phyloP scores from a whole-genome alignment of 148 eudicot species.

The Rhododendron ferrugineum region DNA sequence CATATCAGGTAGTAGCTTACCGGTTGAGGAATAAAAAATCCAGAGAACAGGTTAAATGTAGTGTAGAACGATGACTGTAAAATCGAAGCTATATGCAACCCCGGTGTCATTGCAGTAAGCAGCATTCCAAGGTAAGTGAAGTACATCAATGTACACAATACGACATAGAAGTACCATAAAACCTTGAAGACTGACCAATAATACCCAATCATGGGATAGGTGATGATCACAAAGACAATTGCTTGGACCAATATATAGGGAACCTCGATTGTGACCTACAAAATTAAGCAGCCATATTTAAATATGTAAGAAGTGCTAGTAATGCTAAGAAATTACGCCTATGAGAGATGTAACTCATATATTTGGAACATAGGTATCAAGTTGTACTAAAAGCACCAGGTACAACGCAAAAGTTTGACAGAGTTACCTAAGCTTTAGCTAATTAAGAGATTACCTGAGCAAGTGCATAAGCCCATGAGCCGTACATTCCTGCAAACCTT shows the following conservation, averaged over 20 bases:
- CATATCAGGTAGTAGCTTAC: background rate
- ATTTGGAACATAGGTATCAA: background rate
- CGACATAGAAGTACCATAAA: background rate
- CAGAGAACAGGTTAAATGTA: background rate
- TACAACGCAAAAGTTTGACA: background rate
- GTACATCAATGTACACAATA: background rate
- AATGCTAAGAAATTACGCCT: background rate
- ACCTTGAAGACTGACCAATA: background rate
- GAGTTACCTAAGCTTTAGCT: background rate
- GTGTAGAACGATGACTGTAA: background rate
- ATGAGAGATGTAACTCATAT: background rate
- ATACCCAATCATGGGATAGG: background rate
- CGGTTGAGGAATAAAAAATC: background rate
- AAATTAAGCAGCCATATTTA: background rate
- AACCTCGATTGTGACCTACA: background rate
- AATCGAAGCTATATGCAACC: background rate
- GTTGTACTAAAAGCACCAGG: background rate
- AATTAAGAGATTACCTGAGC: slow-evolving; percentile 43
- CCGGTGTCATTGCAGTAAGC: background rate
- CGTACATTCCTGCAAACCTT: slow-evolving; percentile 30
- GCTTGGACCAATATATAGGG: background rate
- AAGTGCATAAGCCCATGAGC: slow-evolving; percentile 57
- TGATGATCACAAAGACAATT: background rate
- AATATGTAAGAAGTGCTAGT: background rate
- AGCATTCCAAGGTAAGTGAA: background rate